A percentile compares a stretch with the other conserved stretches of the same genome.
These are phyloP conservation scores for Citeromyces hawaiiensis DNA, from an alignment of 1,139 yeast species.

Conservation along the genomic window DNA sequence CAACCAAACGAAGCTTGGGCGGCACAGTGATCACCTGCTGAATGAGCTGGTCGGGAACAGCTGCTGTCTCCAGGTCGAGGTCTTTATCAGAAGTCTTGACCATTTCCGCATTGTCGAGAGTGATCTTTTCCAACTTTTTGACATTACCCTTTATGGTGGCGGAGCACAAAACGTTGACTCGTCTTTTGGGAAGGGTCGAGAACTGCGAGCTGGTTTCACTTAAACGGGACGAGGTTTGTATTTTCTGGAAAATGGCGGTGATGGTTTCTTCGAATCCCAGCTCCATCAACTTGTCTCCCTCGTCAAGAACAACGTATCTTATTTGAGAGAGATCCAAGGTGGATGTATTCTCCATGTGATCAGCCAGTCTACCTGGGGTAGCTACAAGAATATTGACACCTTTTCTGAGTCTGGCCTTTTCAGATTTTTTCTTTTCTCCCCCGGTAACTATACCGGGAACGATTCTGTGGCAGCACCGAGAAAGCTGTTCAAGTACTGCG, in stretches of 20 bases:
- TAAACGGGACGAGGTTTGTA: constrained; percentile 32
- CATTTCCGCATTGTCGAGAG: constrained; percentile 61
- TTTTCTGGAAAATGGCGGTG: constrained; percentile 51
- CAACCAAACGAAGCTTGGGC: constrained; percentile 77
- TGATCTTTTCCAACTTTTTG: constrained; percentile 63
- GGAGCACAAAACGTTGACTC: constrained; percentile 79
- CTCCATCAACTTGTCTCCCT: constrained; percentile 92
- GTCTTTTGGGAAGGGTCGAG: constrained; percentile 49
- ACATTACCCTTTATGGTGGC: constrained; percentile 86
- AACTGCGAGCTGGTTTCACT: constrained; percentile 24
- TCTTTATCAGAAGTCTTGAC: constrained; percentile 24
- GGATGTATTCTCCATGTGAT: constrained; percentile 84
- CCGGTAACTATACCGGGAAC: constrained; percentile 94
- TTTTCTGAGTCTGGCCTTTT: constrained; percentile 66
- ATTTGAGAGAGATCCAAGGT: constrained; percentile 65
- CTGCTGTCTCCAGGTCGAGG: constrained; percentile 24
- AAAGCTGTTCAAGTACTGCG: constrained; percentile 58
- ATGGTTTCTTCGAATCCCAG: constrained; percentile 93
- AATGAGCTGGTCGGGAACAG: constrained; percentile 83
- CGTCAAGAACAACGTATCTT: constrained; percentile 79
- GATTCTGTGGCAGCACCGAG: constrained; percentile 72
- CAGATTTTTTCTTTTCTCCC: constrained; percentile 86
- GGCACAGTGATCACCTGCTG: constrained; percentile 79
- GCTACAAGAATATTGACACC: constrained; percentile 94
- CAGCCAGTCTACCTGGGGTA: constrained; percentile 95